Evolutionary conservation across 2,329 filamentous ascomycete species (phyloP).

Genomic region (Fusarium xyrophilum): DNA sequence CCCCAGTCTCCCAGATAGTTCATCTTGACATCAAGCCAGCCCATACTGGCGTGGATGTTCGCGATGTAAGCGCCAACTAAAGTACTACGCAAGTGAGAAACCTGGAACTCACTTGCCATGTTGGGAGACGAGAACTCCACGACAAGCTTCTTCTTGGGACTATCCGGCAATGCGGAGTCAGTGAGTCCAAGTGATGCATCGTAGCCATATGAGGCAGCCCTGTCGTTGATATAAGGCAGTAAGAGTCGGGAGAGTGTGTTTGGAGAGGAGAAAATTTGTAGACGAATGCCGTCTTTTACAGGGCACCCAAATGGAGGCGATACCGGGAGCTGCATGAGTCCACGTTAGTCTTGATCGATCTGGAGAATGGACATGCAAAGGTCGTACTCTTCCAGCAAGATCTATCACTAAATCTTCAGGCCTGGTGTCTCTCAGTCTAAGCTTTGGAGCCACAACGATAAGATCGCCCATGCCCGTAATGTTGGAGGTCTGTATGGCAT

Average conservation of each 20-base stretch:
- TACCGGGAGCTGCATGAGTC: too few relatives aligned
- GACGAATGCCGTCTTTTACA: slow-evolving; percentile 32
- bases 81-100: slow-evolving; percentile 72
- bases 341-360: too few relatives aligned
- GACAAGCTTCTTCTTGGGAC: slow-evolving; percentile 53
- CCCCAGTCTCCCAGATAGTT: slow-evolving; percentile 81
- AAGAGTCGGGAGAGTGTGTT: slow-evolving; percentile 35
- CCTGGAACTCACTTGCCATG: slow-evolving; percentile 75
- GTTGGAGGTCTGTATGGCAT: slow-evolving; percentile 40
- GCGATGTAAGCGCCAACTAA: slow-evolving; percentile 73
- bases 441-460: slow-evolving; percentile 37
- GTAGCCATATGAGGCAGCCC: slow-evolving; percentile 29
- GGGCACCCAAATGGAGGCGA: too few relatives aligned
- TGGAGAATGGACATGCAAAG: background rate
- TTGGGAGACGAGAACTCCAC: slow-evolving; percentile 80
- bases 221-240: slow-evolving; percentile 34
- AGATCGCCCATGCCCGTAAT: slow-evolving; percentile 38
- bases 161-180: too few relatives aligned
- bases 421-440: slow-evolving; percentile 26
- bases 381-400: background rate
- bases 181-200: slow-evolving; percentile 26
- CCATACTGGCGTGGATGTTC: slow-evolving; percentile 69
- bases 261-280: slow-evolving; percentile 34
- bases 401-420: slow-evolving; percentile 31
- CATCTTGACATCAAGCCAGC: slow-evolving; percentile 72